These are phyloP conservation scores for Kalmanozyma brasiliensis DNA, from an alignment of 1,284 basidiomycete species.

Conservation along the genomic window DNA sequence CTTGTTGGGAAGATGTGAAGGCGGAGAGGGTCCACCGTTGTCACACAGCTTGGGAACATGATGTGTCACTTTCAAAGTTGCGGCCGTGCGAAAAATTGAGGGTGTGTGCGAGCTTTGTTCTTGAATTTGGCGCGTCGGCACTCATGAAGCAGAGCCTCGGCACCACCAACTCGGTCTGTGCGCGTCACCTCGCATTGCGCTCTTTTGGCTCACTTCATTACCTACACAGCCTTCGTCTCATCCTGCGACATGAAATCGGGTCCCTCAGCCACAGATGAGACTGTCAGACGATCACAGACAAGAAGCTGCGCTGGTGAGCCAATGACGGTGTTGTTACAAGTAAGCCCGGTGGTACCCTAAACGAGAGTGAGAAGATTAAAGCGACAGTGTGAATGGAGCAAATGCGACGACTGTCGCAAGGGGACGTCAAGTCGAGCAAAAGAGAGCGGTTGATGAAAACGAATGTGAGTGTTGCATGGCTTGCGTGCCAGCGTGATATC, in stretches of 20 bases:
- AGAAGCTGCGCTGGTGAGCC: background rate
- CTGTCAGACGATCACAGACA: background rate
- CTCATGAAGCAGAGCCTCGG: background rate
- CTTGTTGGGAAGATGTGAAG: too few relatives aligned
- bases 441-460: slow-evolving; percentile 1
- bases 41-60: too few relatives aligned
- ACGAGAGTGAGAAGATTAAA: slow-evolving; percentile 2
- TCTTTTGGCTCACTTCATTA: background rate
- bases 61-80: too few relatives aligned
- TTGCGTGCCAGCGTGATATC: too few relatives aligned
- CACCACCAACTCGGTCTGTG: slow-evolving; percentile 25
- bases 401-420: background rate
- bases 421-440: slow-evolving; percentile 5
- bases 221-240: background rate
- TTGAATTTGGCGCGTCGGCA: too few relatives aligned
- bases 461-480: slow-evolving; percentile 1
- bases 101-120: too few relatives aligned
- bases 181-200: slow-evolving; percentile 28
- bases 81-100: too few relatives aligned
- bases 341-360: slow-evolving; percentile 13
- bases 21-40: too few relatives aligned
- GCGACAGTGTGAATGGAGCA: slow-evolving; percentile 3
- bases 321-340: slow-evolving; percentile 29
- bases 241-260: background rate
- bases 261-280: too few relatives aligned